Conservation (phyloP, 805 yeast species). For the Debaryomyces maramus region DNA sequence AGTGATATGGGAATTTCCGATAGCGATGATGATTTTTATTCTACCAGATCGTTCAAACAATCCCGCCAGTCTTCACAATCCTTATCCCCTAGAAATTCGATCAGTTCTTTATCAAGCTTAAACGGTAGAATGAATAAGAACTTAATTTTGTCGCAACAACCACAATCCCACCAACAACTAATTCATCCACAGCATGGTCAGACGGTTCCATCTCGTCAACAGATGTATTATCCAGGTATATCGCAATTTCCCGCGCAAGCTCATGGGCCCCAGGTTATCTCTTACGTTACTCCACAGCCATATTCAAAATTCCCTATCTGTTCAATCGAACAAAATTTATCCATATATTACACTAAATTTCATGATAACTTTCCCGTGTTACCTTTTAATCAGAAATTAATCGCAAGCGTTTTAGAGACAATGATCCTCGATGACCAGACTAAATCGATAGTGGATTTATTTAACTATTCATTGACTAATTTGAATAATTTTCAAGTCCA, state of each 20-base stretch:
- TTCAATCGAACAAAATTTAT: conserved; percentile 33
- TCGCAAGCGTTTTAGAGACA: conserved; percentile 19
- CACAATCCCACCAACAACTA: conserved; percentile 8
- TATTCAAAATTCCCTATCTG: conserved; percentile 16
- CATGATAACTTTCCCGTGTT: conserved; percentile 49
- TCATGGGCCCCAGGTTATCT: conserved; percentile 6
- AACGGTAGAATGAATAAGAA: conserved; percentile 29
- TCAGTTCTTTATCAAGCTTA: conserved; percentile 30
- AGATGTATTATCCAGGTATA: conserved; percentile 1
- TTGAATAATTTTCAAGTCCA: conserved; percentile 36
- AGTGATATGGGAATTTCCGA: conserved; percentile 28
- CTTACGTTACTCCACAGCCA: conserved; percentile 5
- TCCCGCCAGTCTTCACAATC: conserved; percentile 18
- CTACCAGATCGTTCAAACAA: conserved; percentile 20
- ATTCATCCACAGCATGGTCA: conserved; percentile 7
- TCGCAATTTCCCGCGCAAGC: neutral
- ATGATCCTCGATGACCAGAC: conserved; percentile 27
- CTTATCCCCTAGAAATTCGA: conserved; percentile 35
- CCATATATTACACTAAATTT: conserved; percentile 42
- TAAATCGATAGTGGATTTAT: conserved; percentile 37
- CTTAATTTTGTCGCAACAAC: conserved; percentile 7
- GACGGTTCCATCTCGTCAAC: conserved; percentile 13
- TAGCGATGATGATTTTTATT: conserved; percentile 37
- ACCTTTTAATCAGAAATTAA: conserved; percentile 32
- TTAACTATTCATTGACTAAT: conserved; percentile 40